Evolutionary conservation across 129 eudicot genomes (phyloP).

Genomic region (Rutidosis leptorrhynchoides): DNA sequence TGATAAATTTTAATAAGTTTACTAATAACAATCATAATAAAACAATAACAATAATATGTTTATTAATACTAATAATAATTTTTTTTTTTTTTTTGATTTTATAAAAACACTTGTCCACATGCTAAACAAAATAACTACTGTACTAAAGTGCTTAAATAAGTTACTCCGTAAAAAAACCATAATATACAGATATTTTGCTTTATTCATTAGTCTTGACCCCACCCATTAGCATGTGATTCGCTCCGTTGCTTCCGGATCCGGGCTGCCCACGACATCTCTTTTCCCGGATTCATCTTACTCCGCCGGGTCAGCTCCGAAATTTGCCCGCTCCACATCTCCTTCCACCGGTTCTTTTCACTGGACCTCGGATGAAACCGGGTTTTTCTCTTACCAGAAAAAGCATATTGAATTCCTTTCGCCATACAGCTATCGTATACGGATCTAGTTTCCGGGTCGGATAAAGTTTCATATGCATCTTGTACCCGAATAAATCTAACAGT

Average conservation of each 20-base stretch:
- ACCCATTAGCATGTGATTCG: constrained; percentile 21
- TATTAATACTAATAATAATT: no score
- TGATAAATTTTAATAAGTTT: no score
- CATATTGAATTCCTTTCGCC: constrained; percentile 32
- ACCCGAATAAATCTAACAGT: constrained; percentile 49
- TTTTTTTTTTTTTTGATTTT: no score
- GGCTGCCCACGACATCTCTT: constrained; percentile 49
- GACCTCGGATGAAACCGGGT: constrained; percentile 29
- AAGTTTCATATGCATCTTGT: constrained; percentile 61
- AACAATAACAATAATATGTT: no score
- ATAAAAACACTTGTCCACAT: no score
- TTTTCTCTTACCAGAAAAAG: constrained; percentile 27
- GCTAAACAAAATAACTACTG: no score
- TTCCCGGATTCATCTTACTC: constrained; percentile 20
- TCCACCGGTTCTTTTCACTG: constrained; percentile 45
- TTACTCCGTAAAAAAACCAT: not conserved
- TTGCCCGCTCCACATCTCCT: constrained; percentile 48
- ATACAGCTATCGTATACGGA: constrained; percentile 46
- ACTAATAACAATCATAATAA: no score
- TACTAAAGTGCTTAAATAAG: no score
- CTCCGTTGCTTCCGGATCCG: constrained; percentile 43
- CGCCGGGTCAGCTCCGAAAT: constrained; percentile 37
- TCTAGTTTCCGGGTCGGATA: constrained; percentile 59
- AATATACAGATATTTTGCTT: not conserved
- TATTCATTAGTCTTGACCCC: constrained; percentile 10